phyloP scores from a whole-genome alignment of 192 early-diverging fungal species.

The Linnemannia exigua region DNA sequence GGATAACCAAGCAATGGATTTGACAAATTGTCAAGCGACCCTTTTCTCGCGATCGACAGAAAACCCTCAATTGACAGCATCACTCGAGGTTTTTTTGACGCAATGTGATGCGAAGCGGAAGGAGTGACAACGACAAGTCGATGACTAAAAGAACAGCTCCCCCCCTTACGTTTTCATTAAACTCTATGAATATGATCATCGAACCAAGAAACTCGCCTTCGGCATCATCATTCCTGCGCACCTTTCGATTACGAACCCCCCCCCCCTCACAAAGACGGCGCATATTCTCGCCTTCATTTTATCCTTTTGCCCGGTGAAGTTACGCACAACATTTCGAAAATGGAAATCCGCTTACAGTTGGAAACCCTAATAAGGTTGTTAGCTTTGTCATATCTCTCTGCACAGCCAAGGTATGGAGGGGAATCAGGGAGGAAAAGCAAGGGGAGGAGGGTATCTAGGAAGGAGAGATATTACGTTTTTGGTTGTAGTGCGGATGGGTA shows the following conservation, averaged over 20 bases:
- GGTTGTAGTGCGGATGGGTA: not conserved
- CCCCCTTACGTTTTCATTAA: not conserved
- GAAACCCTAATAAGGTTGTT: not conserved
- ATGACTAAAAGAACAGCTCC: not conserved
- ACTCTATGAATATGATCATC: not conserved
- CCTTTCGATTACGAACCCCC: not conserved
- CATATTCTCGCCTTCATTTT: not conserved
- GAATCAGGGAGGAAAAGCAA: not conserved
- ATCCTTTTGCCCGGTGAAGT: not conserved
- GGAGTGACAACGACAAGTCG: not conserved
- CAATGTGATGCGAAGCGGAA: not conserved
- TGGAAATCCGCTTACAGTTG: not conserved
- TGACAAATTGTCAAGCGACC: not conserved
- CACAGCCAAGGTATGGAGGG: not conserved
- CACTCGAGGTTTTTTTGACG: not conserved
- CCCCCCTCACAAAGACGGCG: no score
- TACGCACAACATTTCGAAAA: not conserved
- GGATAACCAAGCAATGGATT: not conserved
- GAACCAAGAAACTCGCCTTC: not conserved
- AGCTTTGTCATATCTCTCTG: not conserved
- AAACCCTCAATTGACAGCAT: not conserved
- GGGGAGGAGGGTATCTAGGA: not conserved
- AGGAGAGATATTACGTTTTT: not conserved
- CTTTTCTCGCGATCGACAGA: not conserved
- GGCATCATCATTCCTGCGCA: not conserved